Evolutionary conservation across 805 yeast genomes (phyloP).

Genomic region (Candida vaughaniae): DNA sequence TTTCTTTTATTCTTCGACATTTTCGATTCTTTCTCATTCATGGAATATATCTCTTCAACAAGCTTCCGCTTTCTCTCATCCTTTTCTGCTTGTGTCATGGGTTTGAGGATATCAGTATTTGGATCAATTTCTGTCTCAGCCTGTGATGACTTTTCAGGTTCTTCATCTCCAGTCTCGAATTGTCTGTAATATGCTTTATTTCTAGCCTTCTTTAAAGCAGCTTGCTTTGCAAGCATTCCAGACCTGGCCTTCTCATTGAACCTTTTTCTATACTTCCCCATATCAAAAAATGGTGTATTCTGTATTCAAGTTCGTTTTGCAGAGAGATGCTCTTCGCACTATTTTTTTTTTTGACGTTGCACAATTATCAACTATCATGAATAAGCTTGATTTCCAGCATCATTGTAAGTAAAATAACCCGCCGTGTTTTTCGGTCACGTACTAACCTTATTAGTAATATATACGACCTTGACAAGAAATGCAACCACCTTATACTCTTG

Average conservation of each 20-base stretch:
- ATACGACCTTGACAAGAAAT: conserved; percentile 50
- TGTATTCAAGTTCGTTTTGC: not conserved
- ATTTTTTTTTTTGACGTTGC: conserved; percentile 2
- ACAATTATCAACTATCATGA: conserved; percentile 11
- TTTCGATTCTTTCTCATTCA: conserved; percentile 60
- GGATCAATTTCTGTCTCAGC: conserved; percentile 33
- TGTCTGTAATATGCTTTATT: conserved; percentile 66
- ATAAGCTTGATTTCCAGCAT: conserved; percentile 19
- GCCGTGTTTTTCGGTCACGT: too few species aligned
- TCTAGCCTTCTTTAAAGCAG: conserved; percentile 62
- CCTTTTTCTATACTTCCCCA: conserved; percentile 82
- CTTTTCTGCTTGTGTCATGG: conserved; percentile 64
- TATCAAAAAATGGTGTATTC: too few species aligned
- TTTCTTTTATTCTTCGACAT: conserved; percentile 68
- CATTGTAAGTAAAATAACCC: conserved; percentile 30
- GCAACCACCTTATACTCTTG: conserved; percentile 61
- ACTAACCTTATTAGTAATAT: conserved; percentile 38
- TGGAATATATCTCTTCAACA: conserved; percentile 54
- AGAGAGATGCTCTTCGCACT: conserved; percentile 3
- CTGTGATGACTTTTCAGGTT: conserved; percentile 6
- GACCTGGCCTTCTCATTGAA: conserved; percentile 84
- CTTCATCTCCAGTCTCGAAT: conserved; percentile 19
- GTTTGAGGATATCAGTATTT: conserved; percentile 61
- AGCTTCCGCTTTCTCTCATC: conserved; percentile 63
- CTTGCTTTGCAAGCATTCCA: conserved; percentile 80